phyloP scores from a whole-genome alignment of 2,329 filamentous ascomycete species.

The Ploettnerulaceae sp. region DNA sequence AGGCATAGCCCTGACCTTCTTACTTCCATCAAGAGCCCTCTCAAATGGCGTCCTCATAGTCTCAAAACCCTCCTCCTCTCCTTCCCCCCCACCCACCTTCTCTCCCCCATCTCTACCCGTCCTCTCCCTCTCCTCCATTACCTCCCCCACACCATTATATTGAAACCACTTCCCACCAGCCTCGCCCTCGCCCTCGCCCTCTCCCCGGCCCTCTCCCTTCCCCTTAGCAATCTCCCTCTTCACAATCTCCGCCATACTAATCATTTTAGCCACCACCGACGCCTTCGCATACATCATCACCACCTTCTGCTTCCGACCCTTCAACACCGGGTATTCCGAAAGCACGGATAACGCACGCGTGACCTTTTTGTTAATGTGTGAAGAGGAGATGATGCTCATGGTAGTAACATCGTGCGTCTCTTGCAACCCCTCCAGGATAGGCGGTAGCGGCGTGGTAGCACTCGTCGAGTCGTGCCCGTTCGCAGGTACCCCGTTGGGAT shows the following conservation, averaged over 20 bases:
- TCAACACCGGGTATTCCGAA: slow-evolving; percentile 17
- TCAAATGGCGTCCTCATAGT: slow-evolving; percentile 53
- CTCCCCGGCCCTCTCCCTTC: too few relatives aligned
- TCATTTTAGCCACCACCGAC: slow-evolving; percentile 53
- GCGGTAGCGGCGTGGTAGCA: slow-evolving; percentile 9
- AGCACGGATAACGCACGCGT: slow-evolving; percentile 28
- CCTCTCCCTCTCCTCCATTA: slow-evolving; percentile 28
- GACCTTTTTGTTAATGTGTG: slow-evolving; percentile 45
- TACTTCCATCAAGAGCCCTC: slow-evolving; percentile 44
- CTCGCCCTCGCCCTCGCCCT: too few relatives aligned
- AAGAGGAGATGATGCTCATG: slow-evolving; percentile 54
- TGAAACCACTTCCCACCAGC: slow-evolving; percentile 40
- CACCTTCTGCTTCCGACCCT: slow-evolving; percentile 23
- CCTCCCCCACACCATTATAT: slow-evolving; percentile 33
- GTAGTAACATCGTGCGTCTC: slow-evolving; percentile 42
- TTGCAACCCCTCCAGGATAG: slow-evolving; percentile 32
- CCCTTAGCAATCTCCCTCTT: slow-evolving; percentile 50
- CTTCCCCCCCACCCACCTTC: slow-evolving; percentile 35
- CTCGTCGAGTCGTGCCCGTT: neutral
- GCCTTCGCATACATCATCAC: slow-evolving; percentile 38
- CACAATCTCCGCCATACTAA: slow-evolving; percentile 62
- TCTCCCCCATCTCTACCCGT: slow-evolving; percentile 37
- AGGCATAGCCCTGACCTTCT: slow-evolving; percentile 43
- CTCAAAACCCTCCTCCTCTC: slow-evolving; percentile 50
- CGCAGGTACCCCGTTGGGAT: neutral